Percentiles rank a stretch among this genome's conserved stretches.
These are phyloP conservation scores for Picochlorum sp. DNA, from an alignment of 139 green algal species.

Conservation along the genomic window DNA sequence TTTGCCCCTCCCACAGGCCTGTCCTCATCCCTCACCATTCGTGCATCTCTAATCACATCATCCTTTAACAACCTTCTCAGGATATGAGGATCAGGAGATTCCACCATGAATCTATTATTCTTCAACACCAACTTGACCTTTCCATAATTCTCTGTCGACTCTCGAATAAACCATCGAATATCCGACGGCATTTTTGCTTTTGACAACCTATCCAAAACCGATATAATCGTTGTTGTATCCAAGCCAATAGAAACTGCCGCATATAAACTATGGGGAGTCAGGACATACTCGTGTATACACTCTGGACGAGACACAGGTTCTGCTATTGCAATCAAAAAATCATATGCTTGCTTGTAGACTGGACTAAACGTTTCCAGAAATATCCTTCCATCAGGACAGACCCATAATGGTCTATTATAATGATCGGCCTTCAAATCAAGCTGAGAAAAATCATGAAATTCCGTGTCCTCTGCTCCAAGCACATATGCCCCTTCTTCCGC, in stretches of 20 bases:
- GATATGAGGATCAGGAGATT: constrained; percentile 70
- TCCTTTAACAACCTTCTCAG: constrained; percentile 65
- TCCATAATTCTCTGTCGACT: constrained; percentile 91
- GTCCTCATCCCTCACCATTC: not conserved
- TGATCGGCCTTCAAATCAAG: constrained; percentile 82
- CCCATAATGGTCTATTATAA: constrained; percentile 85
- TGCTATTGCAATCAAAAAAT: constrained; percentile 97
- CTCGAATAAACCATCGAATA: constrained; percentile 72
- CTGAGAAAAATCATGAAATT: constrained; percentile 53
- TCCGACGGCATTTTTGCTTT: constrained; percentile 61
- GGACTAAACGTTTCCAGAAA: constrained; percentile 95
- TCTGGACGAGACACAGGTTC: constrained; percentile 89
- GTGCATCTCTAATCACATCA: constrained; percentile 18
- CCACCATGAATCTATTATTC: constrained; percentile 90
- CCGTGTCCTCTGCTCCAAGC: constrained; percentile 30
- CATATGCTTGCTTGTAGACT: constrained; percentile 93
- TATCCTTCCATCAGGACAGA: constrained; percentile 88
- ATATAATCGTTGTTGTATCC: constrained; percentile 85
- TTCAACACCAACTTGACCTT: constrained; percentile 97
- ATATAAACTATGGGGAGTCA: constrained; percentile 95
- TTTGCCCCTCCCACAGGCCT: constrained; percentile 2
- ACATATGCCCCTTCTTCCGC: constrained; percentile 13
- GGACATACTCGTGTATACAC: constrained; percentile 60
- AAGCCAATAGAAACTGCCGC: constrained; percentile 93
- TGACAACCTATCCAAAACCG: constrained; percentile 73